A percentile compares a stretch with the other conserved stretches of the same genome.
These are phyloP conservation scores for Fragilariopsis cylindrus DNA, from an alignment of 108 stramenopile species.

Conservation along the genomic window DNA sequence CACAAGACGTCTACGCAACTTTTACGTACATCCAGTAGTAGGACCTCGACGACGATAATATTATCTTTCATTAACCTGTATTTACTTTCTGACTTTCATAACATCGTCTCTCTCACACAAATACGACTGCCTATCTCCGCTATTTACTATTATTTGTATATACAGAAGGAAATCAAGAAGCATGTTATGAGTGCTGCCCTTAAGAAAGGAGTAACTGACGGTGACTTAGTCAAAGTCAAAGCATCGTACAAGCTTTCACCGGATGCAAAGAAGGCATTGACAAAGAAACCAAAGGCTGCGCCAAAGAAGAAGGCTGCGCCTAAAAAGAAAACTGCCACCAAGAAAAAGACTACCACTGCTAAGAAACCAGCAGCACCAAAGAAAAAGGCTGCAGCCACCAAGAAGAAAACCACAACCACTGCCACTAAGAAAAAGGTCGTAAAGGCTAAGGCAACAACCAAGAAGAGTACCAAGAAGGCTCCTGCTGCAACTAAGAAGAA, in stretches of 20 bases:
- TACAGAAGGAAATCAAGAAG: conserved; percentile 56
- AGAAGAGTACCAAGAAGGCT: conserved; percentile 17
- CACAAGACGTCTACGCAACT: conserved; percentile 17
- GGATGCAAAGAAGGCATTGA: conserved; percentile 58
- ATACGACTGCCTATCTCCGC: background rate
- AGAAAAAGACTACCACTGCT: conserved; percentile 4
- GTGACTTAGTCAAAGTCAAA: conserved; percentile 65
- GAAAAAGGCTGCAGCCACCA: conserved; percentile 22
- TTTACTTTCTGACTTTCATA: conserved; percentile 3
- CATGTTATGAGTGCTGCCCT: conserved; percentile 67
- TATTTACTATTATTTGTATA: background rate
- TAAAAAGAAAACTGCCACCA: conserved; percentile 46
- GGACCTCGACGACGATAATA: conserved; percentile 6
- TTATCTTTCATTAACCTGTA: background rate
- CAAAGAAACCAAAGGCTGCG: conserved; percentile 44
- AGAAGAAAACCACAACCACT: conserved; percentile 10
- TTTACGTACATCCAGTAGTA: conserved; percentile 29
- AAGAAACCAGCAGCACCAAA: conserved; percentile 18
- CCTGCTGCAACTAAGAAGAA: background rate
- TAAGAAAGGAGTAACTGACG: conserved; percentile 63
- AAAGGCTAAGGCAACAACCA: conserved; percentile 1
- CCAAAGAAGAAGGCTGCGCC: conserved; percentile 47
- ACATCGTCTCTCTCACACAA: background rate
- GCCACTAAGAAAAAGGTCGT: conserved; percentile 26
- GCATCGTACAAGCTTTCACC: conserved; percentile 72